phyloP scores from a whole-genome alignment of 2,329 filamentous ascomycete genomes.

The Mycosphaerelloides madeirae region DNA sequence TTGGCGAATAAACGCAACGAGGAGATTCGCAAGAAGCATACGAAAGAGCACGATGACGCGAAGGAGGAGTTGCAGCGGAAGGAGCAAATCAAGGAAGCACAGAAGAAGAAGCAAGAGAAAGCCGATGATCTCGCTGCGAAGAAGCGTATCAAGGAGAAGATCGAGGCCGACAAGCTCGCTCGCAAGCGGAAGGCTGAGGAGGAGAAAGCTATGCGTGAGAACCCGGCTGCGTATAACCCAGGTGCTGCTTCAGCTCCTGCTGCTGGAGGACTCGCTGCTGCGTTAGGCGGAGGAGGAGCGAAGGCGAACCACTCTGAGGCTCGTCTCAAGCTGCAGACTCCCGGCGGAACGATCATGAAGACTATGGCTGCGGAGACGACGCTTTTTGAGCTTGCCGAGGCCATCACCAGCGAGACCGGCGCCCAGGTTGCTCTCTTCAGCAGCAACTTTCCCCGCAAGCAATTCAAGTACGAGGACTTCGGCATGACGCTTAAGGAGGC shows the following conservation, averaged over 20 bases:
- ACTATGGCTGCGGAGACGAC: constrained; percentile 85
- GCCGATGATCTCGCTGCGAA: constrained; percentile 77
- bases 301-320: constrained; percentile 74
- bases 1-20: constrained; percentile 82
- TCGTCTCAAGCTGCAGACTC: constrained; percentile 73
- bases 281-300: constrained; percentile 27
- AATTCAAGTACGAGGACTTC: constrained; percentile 67
- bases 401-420: constrained; percentile 66
- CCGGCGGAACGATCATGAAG: constrained; percentile 74
- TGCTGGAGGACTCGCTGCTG: constrained; percentile 20
- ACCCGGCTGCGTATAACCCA: constrained; percentile 53
- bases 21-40: constrained; percentile 77
- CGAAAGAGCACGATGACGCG: constrained; percentile 78
- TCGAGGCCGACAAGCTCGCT: constrained; percentile 90
- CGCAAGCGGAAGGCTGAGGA: constrained; percentile 77
- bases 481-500: constrained; percentile 90
- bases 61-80: constrained; percentile 87
- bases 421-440: constrained; percentile 69
- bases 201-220: constrained; percentile 80
- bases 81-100: constrained; percentile 87
- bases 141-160: constrained; percentile 84
- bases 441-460: constrained; percentile 82
- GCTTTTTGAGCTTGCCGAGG: constrained; percentile 82
- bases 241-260: constrained; percentile 42
- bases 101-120: constrained; percentile 83